Percentiles rank a stretch among this genome's conserved stretches.
These are phyloP conservation scores for Plectosphaerella plurivora DNA, from an alignment of 2,329 filamentous ascomycete genomes.

Conservation along the genomic window DNA sequence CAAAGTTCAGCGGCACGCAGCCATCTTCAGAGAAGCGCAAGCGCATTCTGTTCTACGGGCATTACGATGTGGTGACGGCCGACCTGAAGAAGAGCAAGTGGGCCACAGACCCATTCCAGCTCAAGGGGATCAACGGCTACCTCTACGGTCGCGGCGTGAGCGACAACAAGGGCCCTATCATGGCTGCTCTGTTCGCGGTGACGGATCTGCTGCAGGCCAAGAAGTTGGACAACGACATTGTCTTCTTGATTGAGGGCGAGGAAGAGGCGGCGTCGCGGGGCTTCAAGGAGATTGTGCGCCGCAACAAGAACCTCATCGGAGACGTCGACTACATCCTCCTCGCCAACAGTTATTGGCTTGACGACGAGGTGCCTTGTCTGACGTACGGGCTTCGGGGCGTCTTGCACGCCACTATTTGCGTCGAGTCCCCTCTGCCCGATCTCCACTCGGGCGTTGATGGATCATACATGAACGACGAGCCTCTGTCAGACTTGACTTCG, in stretches of 20 bases:
- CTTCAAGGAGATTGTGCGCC: constrained; percentile 76
- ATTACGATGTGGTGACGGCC: constrained; percentile 94
- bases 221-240: constrained; percentile 76
- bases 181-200: constrained; percentile 90
- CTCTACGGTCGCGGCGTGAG: constrained; percentile 94
- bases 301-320: constrained; percentile 80
- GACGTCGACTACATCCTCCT: constrained; percentile 90
- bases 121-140: constrained; percentile 86
- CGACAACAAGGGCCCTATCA: constrained; percentile 94
- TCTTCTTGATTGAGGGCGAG: constrained; percentile 94
- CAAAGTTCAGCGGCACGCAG: constrained; percentile 76
- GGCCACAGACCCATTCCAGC: constrained; percentile 82
- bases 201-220: constrained; percentile 86
- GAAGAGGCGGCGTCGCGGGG: constrained; percentile 92
- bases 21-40: constrained; percentile 56
- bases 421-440: constrained; percentile 82
- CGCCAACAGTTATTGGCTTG: constrained; percentile 98
- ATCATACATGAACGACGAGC: constrained; percentile 83
- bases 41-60: constrained; percentile 92
- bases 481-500: constrained; percentile 83
- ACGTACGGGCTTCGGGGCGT: constrained; percentile 94
- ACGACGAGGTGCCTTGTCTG: constrained; percentile 90
- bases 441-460: constrained; percentile 97
- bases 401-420: constrained; percentile 84
- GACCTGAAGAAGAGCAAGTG: constrained; percentile 80